These are phyloP conservation scores for Venturiaceae sp. DNA, from an alignment of 2,329 filamentous ascomycete species.

Conservation along the genomic window DNA sequence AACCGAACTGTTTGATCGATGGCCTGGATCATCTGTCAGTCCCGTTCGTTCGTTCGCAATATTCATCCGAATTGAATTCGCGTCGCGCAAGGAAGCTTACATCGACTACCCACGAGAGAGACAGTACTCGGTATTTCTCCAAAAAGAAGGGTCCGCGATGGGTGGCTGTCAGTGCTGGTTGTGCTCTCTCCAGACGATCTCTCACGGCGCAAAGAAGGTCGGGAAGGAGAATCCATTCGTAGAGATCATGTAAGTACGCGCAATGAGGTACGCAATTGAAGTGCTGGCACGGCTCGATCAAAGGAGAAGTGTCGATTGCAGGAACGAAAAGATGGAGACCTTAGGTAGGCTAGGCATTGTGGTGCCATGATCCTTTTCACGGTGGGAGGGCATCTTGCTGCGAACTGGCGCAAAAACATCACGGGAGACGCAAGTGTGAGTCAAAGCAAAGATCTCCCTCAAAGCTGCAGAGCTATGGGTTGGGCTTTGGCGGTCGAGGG, in stretches of 20 bases:
- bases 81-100: not conserved
- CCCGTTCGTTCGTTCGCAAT: not conserved
- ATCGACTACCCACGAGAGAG: slow-evolving; percentile 23
- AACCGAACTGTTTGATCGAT: slow-evolving; percentile 30
- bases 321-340: not conserved
- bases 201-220: slow-evolving; percentile 7
- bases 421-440: slow-evolving; percentile 28
- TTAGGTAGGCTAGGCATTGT: not conserved
- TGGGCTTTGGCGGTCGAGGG: slow-evolving; percentile 10
- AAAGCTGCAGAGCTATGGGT: not conserved
- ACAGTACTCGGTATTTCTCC: slow-evolving; percentile 35
- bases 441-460: slow-evolving; percentile 19
- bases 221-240: not conserved
- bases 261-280: not conserved
- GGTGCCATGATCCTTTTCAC: not conserved
- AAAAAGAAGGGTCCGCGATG: slow-evolving; percentile 32
- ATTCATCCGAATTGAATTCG: not conserved
- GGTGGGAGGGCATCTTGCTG: not conserved
- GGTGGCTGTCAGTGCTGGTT: slow-evolving; percentile 17
- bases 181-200: slow-evolving; percentile 4
- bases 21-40: not conserved
- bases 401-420: not conserved
- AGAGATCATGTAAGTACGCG: not conserved
- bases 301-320: not conserved
- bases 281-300: not conserved